phyloP scores from a whole-genome alignment of 2,329 filamentous ascomycete genomes.

The Phyllosticta capitalensis region DNA sequence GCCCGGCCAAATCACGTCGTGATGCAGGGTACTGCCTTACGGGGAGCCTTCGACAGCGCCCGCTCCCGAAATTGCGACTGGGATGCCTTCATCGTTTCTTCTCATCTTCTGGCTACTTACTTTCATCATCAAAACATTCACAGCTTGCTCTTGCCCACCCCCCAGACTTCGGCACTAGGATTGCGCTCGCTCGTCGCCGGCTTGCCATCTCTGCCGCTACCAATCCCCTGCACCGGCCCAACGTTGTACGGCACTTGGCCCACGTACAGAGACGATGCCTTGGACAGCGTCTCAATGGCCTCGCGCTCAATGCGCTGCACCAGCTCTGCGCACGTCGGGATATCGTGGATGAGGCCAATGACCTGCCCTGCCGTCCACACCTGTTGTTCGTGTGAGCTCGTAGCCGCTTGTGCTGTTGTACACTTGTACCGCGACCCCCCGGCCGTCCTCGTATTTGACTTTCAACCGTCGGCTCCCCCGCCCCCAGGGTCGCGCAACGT shows the following conservation, averaged over 20 bases:
- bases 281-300: slow-evolving; percentile 32
- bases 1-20: not conserved
- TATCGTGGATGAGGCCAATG: slow-evolving; percentile 52
- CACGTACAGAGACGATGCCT: slow-evolving; percentile 29
- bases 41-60: not conserved
- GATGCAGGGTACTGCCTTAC: not conserved
- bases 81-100: not conserved
- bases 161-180: slow-evolving; percentile 32
- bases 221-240: slow-evolving; percentile 7
- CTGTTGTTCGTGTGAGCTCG: slow-evolving; percentile 32
- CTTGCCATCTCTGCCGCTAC: slow-evolving; percentile 8
- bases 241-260: slow-evolving; percentile 20
- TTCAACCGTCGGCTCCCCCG: not conserved
- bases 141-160: slow-evolving; percentile 35
- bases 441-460: not conserved
- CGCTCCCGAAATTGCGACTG: not conserved
- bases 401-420: not conserved
- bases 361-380: slow-evolving; percentile 97
- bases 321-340: slow-evolving; percentile 39
- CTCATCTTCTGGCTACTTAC: not conserved
- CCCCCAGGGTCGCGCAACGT: not conserved
- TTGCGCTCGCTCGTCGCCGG: slow-evolving; percentile 21
- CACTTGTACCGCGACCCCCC: not conserved
- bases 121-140: slow-evolving; percentile 10
- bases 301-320: slow-evolving; percentile 38